phyloP scores from a whole-genome alignment of 768 basidiomycete species.

The Xerocomellus dryophilus region DNA sequence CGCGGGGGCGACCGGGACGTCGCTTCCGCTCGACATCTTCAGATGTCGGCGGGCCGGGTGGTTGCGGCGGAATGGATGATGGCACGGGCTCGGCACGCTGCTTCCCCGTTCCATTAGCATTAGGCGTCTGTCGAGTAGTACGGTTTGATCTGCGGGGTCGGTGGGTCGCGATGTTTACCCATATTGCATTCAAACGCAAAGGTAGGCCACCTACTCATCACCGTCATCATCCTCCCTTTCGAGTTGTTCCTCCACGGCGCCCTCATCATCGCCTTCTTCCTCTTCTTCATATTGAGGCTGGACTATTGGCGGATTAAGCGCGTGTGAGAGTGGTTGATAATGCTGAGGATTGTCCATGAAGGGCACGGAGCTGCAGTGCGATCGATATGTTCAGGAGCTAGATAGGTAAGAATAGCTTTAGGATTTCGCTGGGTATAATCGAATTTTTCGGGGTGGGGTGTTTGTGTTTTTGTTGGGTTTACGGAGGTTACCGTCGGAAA shows the following conservation, averaged over 20 bases:
- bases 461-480: slow-evolving; percentile 29
- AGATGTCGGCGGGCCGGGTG: slow-evolving; percentile 18
- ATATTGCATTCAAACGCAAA: slow-evolving; percentile 9
- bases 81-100: slow-evolving; percentile 28
- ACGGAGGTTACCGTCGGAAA: slow-evolving; percentile 26
- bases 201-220: slow-evolving; percentile 27
- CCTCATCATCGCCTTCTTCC: slow-evolving; percentile 73
- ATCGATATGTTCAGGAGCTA: slow-evolving; percentile 26
- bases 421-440: slow-evolving; percentile 32
- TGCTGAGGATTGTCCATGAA: slow-evolving; percentile 69
- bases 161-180: slow-evolving; percentile 4
- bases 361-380: not conserved
- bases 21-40: slow-evolving; percentile 53
- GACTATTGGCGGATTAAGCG: slow-evolving; percentile 54
- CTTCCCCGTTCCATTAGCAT: slow-evolving; percentile 14
- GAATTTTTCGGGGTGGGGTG: slow-evolving; percentile 30
- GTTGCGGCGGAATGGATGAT: slow-evolving; percentile 26
- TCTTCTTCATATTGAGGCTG: slow-evolving; percentile 46
- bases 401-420: slow-evolving; percentile 20
- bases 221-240: slow-evolving; percentile 46
- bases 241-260: slow-evolving; percentile 67
- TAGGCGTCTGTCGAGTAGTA: slow-evolving; percentile 14
- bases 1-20: slow-evolving; percentile 74
- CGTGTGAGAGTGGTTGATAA: slow-evolving; percentile 79
- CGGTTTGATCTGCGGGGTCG: slow-evolving; percentile 24